Base-by-base conservation (phyloP, 768 basidiomycete genomes). In the Dentipellis fragilis region DNA sequence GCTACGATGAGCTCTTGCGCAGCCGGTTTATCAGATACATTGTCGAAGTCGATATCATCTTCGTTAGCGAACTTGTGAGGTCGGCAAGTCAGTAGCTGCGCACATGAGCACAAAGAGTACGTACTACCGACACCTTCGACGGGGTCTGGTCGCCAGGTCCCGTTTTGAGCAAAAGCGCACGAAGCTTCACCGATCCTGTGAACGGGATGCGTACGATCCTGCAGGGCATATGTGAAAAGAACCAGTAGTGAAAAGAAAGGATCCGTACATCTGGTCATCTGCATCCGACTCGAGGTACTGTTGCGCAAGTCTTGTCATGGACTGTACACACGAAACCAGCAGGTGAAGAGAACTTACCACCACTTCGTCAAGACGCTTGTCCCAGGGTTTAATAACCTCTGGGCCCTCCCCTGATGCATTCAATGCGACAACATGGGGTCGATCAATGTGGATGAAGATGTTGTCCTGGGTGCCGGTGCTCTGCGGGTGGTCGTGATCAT, bases 281-380 rank as follows among this genome's bases (percentile, higher is more conserved):
- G 87, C 87, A 60, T 96, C 93, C 16, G 90, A 93, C 68, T 93
- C 87, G 57, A 93, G 67, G 58, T 71, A 89, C 93, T 96, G 60
- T 8, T 36, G 55, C 38, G 17, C 54, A 17, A 21, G 42, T 54
- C 16, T 35, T 5, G 62, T 55, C 46, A 45, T 38, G 14, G 22
- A 22, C 50, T 51, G 57, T 42, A 50, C 35, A 12, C 50, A 17
- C n/a, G 11, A 11, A 16, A 22, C 29, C 29, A 29, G 29, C 3
- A 6, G 56, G 37, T 11, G 46, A 19, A 55, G 49, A 35, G 29
- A n/a, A 14, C 17, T 29, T 65, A 93, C 93, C 72, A 75, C 72
- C 34, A 71, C 71, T 67, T 93, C 90, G 57, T 87, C 82, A 54
- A 79, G 67, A 37, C 90, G 80, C 57, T 84, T 70, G 62, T 93